Percentiles rank a stretch among this genome's conserved stretches.
These are phyloP conservation scores for Ceratobasidium papillatum DNA, from an alignment of 1,284 basidiomycete genomes.

Conservation along the genomic window DNA sequence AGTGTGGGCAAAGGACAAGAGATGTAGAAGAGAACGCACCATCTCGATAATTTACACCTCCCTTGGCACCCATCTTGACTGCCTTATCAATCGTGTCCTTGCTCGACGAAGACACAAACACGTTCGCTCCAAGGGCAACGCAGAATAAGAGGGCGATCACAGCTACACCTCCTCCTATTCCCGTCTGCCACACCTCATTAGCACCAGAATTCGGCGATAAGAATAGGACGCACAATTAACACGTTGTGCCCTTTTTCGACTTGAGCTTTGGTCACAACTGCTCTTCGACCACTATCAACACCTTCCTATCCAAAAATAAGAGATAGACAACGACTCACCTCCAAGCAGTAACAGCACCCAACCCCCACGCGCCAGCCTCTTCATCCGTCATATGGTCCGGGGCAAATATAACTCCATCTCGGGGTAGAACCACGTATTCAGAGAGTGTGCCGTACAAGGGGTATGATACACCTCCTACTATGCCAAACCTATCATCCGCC, in stretches of 20 bases:
- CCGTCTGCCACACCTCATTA: conserved; percentile 39
- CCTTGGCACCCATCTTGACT: conserved; percentile 74
- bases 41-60: conserved; percentile 75
- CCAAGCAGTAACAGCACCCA: conserved; percentile 84
- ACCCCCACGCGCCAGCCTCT: conserved; percentile 78
- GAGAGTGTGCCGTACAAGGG: conserved; percentile 75
- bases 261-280: conserved; percentile 72
- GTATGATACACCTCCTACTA: conserved; percentile 65
- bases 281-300: conserved; percentile 57
- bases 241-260: conserved; percentile 74
- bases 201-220: conserved; percentile 64
- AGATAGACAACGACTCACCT: conserved; percentile 58
- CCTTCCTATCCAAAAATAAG: not conserved
- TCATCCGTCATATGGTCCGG: conserved; percentile 76
- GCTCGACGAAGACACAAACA: conserved; percentile 83
- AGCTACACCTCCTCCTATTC: conserved; percentile 73
- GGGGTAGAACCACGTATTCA: conserved; percentile 77
- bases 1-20: not conserved
- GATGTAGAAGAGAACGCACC: conserved; percentile 53
- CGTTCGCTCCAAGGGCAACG: conserved; percentile 77
- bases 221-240: conserved; percentile 66
- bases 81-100: conserved; percentile 76
- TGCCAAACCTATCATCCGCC: conserved; percentile 58
- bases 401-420: conserved; percentile 70
- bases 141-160: conserved; percentile 79